Percentiles rank a stretch among this genome's conserved stretches.
Evolutionary conservation across 768 basidiomycete genomes (phyloP).

Genomic region (Russula virescens): DNA sequence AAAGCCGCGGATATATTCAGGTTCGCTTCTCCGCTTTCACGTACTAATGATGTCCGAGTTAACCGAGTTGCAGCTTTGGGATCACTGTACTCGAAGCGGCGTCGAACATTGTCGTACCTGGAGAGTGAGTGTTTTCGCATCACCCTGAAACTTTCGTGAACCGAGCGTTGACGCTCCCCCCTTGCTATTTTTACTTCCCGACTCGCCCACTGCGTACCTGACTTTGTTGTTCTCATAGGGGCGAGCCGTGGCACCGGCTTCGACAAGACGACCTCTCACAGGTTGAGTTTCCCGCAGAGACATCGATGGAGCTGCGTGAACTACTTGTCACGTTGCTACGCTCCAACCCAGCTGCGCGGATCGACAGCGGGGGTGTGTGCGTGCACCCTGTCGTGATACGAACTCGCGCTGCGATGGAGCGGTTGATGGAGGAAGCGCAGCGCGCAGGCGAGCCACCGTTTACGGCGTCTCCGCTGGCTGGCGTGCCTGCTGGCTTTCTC

Average conservation of each 20-base stretch:
- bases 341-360: conserved; percentile 55
- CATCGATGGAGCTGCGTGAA: conserved; percentile 51
- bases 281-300: conserved; percentile 57
- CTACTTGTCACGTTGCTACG: conserved; percentile 77
- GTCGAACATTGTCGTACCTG: conserved; percentile 93
- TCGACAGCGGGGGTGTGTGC: conserved; percentile 51
- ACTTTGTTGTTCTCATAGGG: conserved; percentile 43
- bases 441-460: conserved; percentile 40
- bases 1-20: conserved; percentile 96
- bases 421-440: conserved; percentile 34
- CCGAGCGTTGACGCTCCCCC: conserved; percentile 2
- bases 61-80: conserved; percentile 59
- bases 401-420: conserved; percentile 60
- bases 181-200: not conserved
- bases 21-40: conserved; percentile 36
- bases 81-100: conserved; percentile 95
- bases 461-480: conserved; percentile 56
- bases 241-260: conserved; percentile 89
- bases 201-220: not conserved
- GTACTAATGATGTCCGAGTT: not conserved
- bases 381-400: conserved; percentile 59
- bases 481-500: conserved; percentile 58
- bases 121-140: conserved; percentile 65
- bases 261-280: conserved; percentile 89
- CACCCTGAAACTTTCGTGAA: conserved; percentile 5